Base-by-base conservation (phyloP, 1,139 yeast genomes). In the Blastobotrys persicus region DNA sequence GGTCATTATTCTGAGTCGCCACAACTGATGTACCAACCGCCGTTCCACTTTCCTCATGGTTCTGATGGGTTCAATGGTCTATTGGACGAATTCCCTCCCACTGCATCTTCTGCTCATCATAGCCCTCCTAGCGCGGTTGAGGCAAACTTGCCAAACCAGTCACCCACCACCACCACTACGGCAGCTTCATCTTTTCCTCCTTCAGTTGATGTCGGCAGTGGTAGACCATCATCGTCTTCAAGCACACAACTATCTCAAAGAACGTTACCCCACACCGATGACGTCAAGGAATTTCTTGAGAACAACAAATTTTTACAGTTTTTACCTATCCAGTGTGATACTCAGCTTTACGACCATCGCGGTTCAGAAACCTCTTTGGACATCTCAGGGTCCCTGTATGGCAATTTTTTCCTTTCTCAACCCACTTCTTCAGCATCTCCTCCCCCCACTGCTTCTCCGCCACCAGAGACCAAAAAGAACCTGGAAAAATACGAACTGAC, bases 361-460 rank as follows among this genome's bases (percentile, higher is more conserved):
- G 63, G 63, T 14, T 55, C 56, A 45, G 45, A 49, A 18, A 52
- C 56, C 2, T 42, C 49, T 4, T 54, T 62, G 7, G 61, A 57
- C 34, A 52, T 62, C 14, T 34, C 49, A 7, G 59, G 54, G 2
- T 42, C 55, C 5, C 45, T 62, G 16, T 45, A 55, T 23, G 65
- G 65, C n/a, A 61, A 60, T 47, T 62, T 62, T 49, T 62, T 60
- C 40, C 56, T 62, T 14, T 54, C 60, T 31, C 60, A 55, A 38
- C 60, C 57, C 7, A 54, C 57, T 3, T 54, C 55, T 4, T 51
- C 54, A 5, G 23, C 41, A 11, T 18, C 39, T 4, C 26, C 46
- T 3, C 43, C 46, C 6, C 45, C 37, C 12, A 5, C n/a, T 4
- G 19, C 45, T 11, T 31, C 50, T 7, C 42, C 46, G 18, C 41